These are phyloP conservation scores for Phaseolus coccineus DNA, from an alignment of 331 rosid genomes.

Conservation along the genomic window DNA sequence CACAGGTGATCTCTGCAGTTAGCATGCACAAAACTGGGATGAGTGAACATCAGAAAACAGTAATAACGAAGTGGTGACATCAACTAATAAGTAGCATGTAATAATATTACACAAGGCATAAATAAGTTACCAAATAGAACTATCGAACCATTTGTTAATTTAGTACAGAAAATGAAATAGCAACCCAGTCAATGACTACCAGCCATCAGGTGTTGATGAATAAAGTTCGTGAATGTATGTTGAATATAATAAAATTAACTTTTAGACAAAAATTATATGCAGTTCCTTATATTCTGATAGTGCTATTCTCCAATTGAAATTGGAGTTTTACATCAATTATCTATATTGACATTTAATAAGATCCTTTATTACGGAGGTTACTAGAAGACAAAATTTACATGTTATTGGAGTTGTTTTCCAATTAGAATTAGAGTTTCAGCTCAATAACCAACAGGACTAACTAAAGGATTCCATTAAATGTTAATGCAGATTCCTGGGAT, in stretches of 20 bases:
- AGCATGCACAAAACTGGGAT: conserved; percentile 32
- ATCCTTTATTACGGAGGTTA: neutral
- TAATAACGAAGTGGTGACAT: neutral
- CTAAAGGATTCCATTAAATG: too few relatives aligned
- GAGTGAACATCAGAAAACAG: conserved; percentile 6
- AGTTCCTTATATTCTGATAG: neutral
- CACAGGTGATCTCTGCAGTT: conserved; percentile 81
- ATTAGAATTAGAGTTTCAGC: too few relatives aligned
- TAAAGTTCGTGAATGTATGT: neutral
- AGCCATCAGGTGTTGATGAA: neutral
- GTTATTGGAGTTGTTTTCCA: too few relatives aligned
- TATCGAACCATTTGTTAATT: neutral
- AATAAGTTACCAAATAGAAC: neutral
- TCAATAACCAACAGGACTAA: too few relatives aligned
- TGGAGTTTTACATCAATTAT: neutral
- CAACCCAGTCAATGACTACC: neutral
- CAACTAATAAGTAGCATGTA: too few relatives aligned
- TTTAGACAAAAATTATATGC: neutral
- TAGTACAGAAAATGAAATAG: neutral
- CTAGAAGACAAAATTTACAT: too few relatives aligned
- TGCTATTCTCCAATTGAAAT: too few relatives aligned
- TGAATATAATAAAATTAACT: too few relatives aligned
- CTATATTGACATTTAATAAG: neutral
- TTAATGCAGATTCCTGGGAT: too few relatives aligned
- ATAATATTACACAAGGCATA: neutral